phyloP scores from a whole-genome alignment of 2,329 filamentous ascomycete genomes.

The Cryphonectria naterciae region DNA sequence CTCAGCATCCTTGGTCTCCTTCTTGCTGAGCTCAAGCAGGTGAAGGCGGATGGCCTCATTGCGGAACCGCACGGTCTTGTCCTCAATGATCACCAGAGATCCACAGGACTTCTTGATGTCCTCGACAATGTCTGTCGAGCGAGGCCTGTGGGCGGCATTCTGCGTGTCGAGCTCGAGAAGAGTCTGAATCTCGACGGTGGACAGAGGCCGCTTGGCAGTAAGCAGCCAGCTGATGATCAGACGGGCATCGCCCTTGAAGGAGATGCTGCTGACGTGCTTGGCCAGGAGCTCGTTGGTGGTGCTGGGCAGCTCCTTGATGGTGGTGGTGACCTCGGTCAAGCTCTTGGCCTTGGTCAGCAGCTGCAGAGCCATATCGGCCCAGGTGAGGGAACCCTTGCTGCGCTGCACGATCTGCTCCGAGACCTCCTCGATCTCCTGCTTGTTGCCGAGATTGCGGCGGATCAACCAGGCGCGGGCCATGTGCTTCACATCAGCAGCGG shows the following conservation, averaged over 20 bases:
- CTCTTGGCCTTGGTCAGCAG: constrained; percentile 27
- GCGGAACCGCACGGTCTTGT: constrained; percentile 31
- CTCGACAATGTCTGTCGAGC: constrained; percentile 30
- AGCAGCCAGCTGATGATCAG: constrained; percentile 31
- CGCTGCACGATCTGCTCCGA: constrained; percentile 28
- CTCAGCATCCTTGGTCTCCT: constrained; percentile 29
- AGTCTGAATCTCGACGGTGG: constrained; percentile 29
- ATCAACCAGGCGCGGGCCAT: constrained; percentile 28
- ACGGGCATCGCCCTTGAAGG: constrained; percentile 27
- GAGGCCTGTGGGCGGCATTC: constrained; percentile 28
- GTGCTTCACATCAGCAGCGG: constrained; percentile 25
- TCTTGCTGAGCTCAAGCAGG: constrained; percentile 30
- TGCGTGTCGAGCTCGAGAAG: constrained; percentile 30
- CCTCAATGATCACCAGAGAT: constrained; percentile 28
- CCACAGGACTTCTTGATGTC: constrained; percentile 30
- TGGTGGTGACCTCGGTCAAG: constrained; percentile 18
- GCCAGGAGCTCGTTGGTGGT: constrained; percentile 27
- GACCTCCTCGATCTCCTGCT: constrained; percentile 29
- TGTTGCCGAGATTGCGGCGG: constrained; percentile 25
- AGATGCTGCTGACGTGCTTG: constrained; percentile 21
- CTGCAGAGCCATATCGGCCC: constrained; percentile 28
- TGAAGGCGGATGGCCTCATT: constrained; percentile 30
- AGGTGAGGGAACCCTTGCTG: constrained; percentile 31
- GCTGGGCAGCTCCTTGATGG: constrained; percentile 26
- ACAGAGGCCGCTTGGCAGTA: constrained; percentile 28